Evolutionary conservation across 768 basidiomycete genomes (phyloP), one percentile per base, ranked within the genome.

Genomic region (Boletus speciosus): DNA sequence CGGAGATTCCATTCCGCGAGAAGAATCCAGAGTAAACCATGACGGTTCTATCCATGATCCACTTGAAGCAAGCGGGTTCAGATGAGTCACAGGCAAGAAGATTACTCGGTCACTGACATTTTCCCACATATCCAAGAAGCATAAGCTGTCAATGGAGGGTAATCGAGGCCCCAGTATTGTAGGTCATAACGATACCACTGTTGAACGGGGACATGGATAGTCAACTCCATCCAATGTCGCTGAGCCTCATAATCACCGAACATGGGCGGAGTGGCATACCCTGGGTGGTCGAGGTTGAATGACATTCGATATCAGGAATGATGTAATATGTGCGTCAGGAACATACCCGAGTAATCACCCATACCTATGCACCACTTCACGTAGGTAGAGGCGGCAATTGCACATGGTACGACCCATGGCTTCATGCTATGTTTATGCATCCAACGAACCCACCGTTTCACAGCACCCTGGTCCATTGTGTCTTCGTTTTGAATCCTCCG

Each of bases 171-270:
- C 95, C 95, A 98, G 64, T 96, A 96, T 35, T 82, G 81, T 31
- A 90, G 76, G 64, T 96, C 90, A 68, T 93, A 90, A 1, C 73
- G 84, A 70, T 98, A 98, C 95, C 95, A 98, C 57, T 86, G 72
- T 14, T 72, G 73, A 19, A 82, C 62, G 0, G 93, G 90, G 1
- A 93, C 74, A 65, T 94, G 88, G 25, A 85, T 70, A 3, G 90
- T 92, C 37, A 96, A 67, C 62, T 95, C 93, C 90, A 96, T 91
- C 93, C 93, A 96, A 71, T 95, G 93, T 49, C 93, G 76, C 64
- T 95, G 93, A 0, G 93, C 93, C 68, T 96, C 93, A 61, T 90
- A 96, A 71, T 96, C 93, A 4, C 93, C 93, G 59, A 80, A 91
- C 84, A 93, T 86, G 0, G 91, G 92, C 0, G 93, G 88, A 3